Conservation (phyloP, 1,284 basidiomycete species). For the Omphalotus olearius region DNA sequence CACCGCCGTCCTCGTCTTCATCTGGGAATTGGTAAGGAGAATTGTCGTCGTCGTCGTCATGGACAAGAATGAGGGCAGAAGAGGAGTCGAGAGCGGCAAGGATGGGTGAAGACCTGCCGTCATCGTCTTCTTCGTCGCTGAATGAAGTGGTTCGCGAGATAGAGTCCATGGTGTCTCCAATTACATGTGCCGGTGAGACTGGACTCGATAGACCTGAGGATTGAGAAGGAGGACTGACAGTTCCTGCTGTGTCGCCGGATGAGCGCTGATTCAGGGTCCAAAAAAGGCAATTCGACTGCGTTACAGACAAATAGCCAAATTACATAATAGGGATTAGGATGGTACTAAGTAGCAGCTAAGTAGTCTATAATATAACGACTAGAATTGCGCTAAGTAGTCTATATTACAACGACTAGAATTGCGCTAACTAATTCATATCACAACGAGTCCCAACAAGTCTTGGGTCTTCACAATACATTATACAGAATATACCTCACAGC, state of each 20-base stretch:
- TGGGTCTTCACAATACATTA: background rate
- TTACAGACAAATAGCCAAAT: no score
- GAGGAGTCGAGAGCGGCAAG: conserved; percentile 27
- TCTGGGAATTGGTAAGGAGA: conserved; percentile 18
- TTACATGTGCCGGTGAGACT: background rate
- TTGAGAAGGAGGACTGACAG: background rate
- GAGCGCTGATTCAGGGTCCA: background rate
- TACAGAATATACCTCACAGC: conserved; percentile 27
- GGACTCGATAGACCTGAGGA: background rate
- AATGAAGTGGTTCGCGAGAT: background rate
- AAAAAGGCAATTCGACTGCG: background rate
- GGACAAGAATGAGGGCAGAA: conserved; percentile 59
- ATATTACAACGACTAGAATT: no score
- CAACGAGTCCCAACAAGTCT: no score
- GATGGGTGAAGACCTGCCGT: conserved; percentile 16
- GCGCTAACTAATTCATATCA: no score
- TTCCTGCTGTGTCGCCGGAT: background rate
- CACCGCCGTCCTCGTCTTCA: conserved; percentile 36
- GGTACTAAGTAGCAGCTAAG: no score
- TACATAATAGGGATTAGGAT: no score
- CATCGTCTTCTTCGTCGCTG: conserved; percentile 7
- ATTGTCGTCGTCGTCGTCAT: conserved; percentile 20
- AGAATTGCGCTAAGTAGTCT: no score
- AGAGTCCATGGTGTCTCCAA: background rate
- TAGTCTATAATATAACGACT: no score